A percentile compares a stretch with the other conserved stretches of the same genome.
phyloP scores from a whole-genome alignment of 805 yeast genomes.

The Yarrowia osloensis region DNA sequence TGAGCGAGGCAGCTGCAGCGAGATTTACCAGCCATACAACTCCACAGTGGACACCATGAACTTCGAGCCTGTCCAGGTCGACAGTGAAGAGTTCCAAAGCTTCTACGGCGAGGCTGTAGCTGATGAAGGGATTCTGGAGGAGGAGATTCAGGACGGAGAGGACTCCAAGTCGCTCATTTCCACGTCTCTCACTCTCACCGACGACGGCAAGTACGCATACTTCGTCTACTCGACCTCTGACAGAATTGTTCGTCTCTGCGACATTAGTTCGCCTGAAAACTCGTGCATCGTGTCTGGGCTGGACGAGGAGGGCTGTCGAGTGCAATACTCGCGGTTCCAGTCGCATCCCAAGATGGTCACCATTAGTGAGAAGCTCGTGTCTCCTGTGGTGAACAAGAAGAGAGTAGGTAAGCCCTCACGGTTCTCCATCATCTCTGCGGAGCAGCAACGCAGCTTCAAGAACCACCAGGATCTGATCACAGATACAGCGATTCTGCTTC shows the following conservation, averaged over 20 bases:
- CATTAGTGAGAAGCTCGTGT: slow-evolving; percentile 45
- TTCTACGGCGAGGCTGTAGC: slow-evolving; percentile 14
- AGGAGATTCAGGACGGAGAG: slow-evolving; percentile 12
- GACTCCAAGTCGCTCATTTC: slow-evolving; percentile 18
- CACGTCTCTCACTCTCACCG: slow-evolving; percentile 20
- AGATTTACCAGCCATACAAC: slow-evolving; percentile 43
- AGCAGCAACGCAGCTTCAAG: slow-evolving; percentile 49
- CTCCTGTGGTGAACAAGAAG: slow-evolving; percentile 31
- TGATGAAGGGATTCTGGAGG: slow-evolving; percentile 13
- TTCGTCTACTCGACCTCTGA: slow-evolving; percentile 32
- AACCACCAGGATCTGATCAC: slow-evolving; percentile 56
- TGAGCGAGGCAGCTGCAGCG: slow-evolving; percentile 60
- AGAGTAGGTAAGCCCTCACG: slow-evolving; percentile 38
- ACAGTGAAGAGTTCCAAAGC: slow-evolving; percentile 23
- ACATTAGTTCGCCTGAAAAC: slow-evolving; percentile 41
- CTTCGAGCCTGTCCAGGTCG: slow-evolving; percentile 28
- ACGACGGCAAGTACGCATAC: slow-evolving; percentile 9
- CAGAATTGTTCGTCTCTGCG: slow-evolving; percentile 44
- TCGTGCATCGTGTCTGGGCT: slow-evolving; percentile 43
- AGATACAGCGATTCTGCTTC: slow-evolving; percentile 49
- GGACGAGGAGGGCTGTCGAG: slow-evolving; percentile 34
- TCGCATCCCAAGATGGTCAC: slow-evolving; percentile 47
- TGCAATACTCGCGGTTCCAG: slow-evolving; percentile 35
- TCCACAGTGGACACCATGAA: slow-evolving; percentile 32
- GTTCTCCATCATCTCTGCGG: slow-evolving; percentile 46